Conservation (phyloP, 495 filamentous ascomycete genomes). For the Neurospora discreta region DNA sequence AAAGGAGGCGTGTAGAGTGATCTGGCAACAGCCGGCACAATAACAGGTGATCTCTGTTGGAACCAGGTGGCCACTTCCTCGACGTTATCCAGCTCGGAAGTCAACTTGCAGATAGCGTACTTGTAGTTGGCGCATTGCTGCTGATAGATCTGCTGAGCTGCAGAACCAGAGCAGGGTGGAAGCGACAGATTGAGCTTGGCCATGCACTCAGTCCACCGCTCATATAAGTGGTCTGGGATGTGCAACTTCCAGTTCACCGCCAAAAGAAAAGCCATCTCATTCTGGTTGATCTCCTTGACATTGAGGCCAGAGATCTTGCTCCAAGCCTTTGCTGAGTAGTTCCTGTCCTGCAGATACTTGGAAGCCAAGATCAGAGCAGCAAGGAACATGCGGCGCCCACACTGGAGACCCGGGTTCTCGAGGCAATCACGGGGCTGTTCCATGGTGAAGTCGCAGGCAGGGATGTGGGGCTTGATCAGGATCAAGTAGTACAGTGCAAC, state of each 20-base stretch:
- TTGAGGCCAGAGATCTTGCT: neutral
- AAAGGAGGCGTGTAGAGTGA: conserved; percentile 21
- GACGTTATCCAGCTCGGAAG: conserved; percentile 62
- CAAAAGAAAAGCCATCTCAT: conserved; percentile 84
- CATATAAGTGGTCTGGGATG: conserved; percentile 76
- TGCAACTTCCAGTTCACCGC: conserved; percentile 93
- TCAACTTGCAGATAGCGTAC: conserved; percentile 62
- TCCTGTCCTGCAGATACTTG: conserved; percentile 95
- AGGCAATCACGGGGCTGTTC: conserved; percentile 72
- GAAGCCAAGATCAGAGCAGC: conserved; percentile 86
- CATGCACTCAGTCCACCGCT: conserved; percentile 87
- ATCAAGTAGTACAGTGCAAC: conserved; percentile 95
- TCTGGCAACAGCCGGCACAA: conserved; percentile 17
- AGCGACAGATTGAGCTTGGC: conserved; percentile 68
- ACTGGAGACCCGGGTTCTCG: conserved; percentile 74
- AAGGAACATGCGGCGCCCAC: conserved; percentile 95
- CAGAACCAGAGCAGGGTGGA: conserved; percentile 45
- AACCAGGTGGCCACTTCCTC: conserved; percentile 31
- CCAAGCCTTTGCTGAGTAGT: conserved; percentile 52
- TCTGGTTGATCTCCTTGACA: conserved; percentile 85
- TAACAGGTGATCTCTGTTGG: conserved; percentile 16
- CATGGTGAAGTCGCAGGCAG: conserved; percentile 69
- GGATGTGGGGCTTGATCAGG: conserved; percentile 84
- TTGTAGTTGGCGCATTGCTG: conserved; percentile 55
- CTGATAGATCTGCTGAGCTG: conserved; percentile 27